Evolutionary conservation across 139 green algal species (phyloP), one percentile per base, ranked within the genome.

Genomic region (Chlorella sorokiniana): DNA sequence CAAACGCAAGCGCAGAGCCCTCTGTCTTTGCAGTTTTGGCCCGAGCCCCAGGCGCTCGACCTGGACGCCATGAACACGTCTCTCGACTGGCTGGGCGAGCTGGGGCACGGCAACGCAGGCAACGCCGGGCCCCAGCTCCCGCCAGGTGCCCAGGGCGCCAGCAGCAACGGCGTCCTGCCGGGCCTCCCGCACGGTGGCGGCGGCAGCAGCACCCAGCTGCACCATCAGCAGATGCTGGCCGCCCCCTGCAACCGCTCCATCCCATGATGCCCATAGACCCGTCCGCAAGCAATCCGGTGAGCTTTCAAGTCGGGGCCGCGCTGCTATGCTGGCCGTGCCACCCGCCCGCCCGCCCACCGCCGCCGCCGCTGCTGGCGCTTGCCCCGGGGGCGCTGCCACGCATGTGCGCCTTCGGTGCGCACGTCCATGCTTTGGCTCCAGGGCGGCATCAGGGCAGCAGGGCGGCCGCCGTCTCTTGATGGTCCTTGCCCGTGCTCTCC

Each of bases 171-270:
- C 56, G 56, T 29, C 56, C 18, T 22, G 10, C 10, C 56, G n/a
- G n/a, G n/a, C 18, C 73, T 68, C 38, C 38, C 73, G 18, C 73
- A 79, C 52, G 27, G 37, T 33, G 52, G 52, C 35, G 52, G 51
- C 72, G 72, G 52, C 71, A 78, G 51, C 71, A 78, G 51, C 71
- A 64, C 33, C 72, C 72, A 79, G 51, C 72, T 77, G n/a, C 70
- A 75, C 27, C 68, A 59, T 1, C 68, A 77, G 70, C 44, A 61
- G 42, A 29, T 79, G 35, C 73, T 79, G 52, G 52, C 54, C 73
- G 37, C 73, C 20, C 73, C 35, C 65, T 48, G 65, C 38, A 48
- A 25, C 35, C 65, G 37, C 38, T 69, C 37, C 52, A 68, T 23
- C 73, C 54, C 3, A 79, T 79, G 73, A 52, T 40, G 27, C 40